Base-by-base conservation (phyloP, 306 rosid genomes). In the Mimosa bimucronata region DNA sequence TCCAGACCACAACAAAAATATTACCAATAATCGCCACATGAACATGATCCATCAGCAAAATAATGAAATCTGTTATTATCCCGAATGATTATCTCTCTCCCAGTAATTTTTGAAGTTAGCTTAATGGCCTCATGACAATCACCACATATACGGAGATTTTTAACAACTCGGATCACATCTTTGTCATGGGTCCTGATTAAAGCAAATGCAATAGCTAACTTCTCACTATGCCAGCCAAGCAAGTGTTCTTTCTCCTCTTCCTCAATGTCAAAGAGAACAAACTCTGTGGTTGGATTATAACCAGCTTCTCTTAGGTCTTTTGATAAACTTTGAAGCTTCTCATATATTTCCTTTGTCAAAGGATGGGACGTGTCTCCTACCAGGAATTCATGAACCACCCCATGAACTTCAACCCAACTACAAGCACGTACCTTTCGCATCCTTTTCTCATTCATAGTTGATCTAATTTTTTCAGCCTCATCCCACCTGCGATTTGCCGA, bases 1-100 rank as follows among this genome's bases (percentile, higher is more conserved):
- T 57, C 28, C 15, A 40, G 50, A 73, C n/a, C 37, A 14, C 60
- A 71, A 57, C 77, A 29, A 31, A 23, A 26, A 26, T 76, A n/a
- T 85, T 58, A 92, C 97, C 97, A 92, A 86, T 90, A 92, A 75
- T 87, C 94, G 38, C 87, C 84, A 77, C 95, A 90, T 58, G 95
- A 89, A 87, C 93, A 89, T 57, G 82, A 80, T 19, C 97, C 95
- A 9, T 88, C 82, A 31, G 80, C 80, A 61, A 92, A 90, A 66
- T 79, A 53, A 82, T 90, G 96, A 64, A 90, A 92, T 48, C 94
- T 81, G 76, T 92, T 92, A 70, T 86, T 90, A 41, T 92, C 94
- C 78, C 94, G 79, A 45, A 90, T 66, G 38, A 86, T 79, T 68
- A 92, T 86, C 83, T 86, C 88, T 82, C 93, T 88, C 40, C 83